These are phyloP conservation scores for Coemansia sp. DNA, from an alignment of 192 early-diverging fungal genomes.

Conservation along the genomic window DNA sequence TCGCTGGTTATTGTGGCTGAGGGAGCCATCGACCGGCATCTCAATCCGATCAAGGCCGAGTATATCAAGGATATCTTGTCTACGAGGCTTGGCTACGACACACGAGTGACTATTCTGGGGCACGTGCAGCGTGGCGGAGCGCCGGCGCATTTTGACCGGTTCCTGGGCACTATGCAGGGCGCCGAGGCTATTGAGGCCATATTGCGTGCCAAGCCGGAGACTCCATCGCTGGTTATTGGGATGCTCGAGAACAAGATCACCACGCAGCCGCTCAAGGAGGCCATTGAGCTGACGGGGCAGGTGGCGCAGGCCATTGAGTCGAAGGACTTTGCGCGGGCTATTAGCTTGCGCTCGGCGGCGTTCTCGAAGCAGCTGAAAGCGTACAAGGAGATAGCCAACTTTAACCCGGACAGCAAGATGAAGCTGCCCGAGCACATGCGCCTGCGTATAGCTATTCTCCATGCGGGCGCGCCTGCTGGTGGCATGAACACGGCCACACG, in stretches of 20 bases:
- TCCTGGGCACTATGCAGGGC: slow-evolving; percentile 91
- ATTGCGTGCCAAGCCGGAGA: slow-evolving; percentile 74
- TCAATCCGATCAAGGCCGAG: slow-evolving; percentile 85
- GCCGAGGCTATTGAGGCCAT: slow-evolving; percentile 94
- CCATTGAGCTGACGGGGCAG: slow-evolving; percentile 84
- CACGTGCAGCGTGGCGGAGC: slow-evolving; percentile 95
- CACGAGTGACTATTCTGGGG: slow-evolving; percentile 90
- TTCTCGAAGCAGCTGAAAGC: slow-evolving; percentile 68
- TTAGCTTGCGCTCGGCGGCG: slow-evolving; percentile 82
- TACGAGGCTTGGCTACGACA: slow-evolving; percentile 79
- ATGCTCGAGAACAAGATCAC: slow-evolving; percentile 88
- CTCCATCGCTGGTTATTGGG: slow-evolving; percentile 92
- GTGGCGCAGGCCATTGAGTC: slow-evolving; percentile 78
- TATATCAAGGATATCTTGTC: slow-evolving; percentile 80
- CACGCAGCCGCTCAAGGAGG: slow-evolving; percentile 84
- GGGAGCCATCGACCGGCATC: slow-evolving; percentile 87
- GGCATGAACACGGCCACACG: slow-evolving; percentile 98
- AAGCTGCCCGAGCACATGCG: slow-evolving; percentile 49
- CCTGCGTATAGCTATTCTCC: slow-evolving; percentile 87
- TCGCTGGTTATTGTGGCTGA: slow-evolving; percentile 95
- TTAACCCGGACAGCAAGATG: slow-evolving; percentile 41
- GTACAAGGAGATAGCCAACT: slow-evolving; percentile 62
- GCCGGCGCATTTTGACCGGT: slow-evolving; percentile 88
- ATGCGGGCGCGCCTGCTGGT: slow-evolving; percentile 93
- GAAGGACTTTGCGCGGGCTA: slow-evolving; percentile 87